These are phyloP conservation scores for Neocucurbitaria cava DNA, from an alignment of 2,329 filamentous ascomycete species.

Conservation along the genomic window DNA sequence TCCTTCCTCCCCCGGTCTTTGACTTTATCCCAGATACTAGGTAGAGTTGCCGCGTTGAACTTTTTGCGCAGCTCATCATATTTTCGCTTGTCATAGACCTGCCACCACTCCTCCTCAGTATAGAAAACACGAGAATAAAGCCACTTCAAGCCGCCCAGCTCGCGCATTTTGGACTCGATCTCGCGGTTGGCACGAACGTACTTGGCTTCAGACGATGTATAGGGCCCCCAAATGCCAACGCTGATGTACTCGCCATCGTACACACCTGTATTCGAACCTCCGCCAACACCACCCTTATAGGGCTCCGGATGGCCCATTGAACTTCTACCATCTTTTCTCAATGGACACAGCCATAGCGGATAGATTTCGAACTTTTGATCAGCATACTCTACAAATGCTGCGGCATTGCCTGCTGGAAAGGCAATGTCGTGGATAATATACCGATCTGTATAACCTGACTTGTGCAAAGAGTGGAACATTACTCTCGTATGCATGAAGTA, in stretches of 20 bases:
- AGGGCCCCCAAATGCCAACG: slow-evolving; percentile 77
- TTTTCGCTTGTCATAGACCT: slow-evolving; percentile 64
- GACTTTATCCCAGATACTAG: slow-evolving; percentile 73
- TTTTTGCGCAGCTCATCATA: slow-evolving; percentile 69
- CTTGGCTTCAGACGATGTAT: slow-evolving; percentile 61
- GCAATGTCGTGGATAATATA: slow-evolving; percentile 71
- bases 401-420: slow-evolving; percentile 60
- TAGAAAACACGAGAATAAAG: slow-evolving; percentile 89
- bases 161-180: slow-evolving; percentile 72
- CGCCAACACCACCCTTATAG: slow-evolving; percentile 10
- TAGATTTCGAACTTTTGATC: slow-evolving; percentile 57
- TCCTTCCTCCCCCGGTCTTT: slow-evolving; percentile 47
- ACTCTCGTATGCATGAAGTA: slow-evolving; percentile 68
- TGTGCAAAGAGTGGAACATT: slow-evolving; percentile 69
- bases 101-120: slow-evolving; percentile 73
- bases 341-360: slow-evolving; percentile 66
- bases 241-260: slow-evolving; percentile 39
- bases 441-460: slow-evolving; percentile 59
- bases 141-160: slow-evolving; percentile 83
- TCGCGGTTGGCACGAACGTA: slow-evolving; percentile 74
- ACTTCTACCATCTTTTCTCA: slow-evolving; percentile 41
- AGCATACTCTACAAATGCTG: slow-evolving; percentile 61
- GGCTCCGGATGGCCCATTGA: slow-evolving; percentile 39
- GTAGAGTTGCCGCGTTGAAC: slow-evolving; percentile 68
- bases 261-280: slow-evolving; percentile 2